Evolutionary conservation across 495 filamentous ascomycete genomes (phyloP).

Genomic region (Parmelia sp.): DNA sequence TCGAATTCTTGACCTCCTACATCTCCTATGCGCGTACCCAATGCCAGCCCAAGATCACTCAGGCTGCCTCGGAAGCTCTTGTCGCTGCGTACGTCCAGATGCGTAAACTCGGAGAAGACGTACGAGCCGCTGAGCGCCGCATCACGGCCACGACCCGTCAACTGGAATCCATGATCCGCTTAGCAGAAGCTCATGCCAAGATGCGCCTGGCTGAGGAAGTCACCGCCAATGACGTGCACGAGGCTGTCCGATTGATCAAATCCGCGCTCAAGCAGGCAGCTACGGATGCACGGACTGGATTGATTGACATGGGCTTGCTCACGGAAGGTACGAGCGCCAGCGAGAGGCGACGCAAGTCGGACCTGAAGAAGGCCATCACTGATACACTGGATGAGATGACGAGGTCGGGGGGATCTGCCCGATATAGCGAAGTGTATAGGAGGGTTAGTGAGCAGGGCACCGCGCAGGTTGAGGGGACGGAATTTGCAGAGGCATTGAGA

Average conservation of each 20-base stretch:
- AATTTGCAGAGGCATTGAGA: slow-evolving; percentile 76
- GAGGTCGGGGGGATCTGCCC: slow-evolving; percentile 54
- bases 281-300: slow-evolving; percentile 81
- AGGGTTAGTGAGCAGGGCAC: slow-evolving; percentile 69
- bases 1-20: slow-evolving; percentile 93
- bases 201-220: slow-evolving; percentile 80
- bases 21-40: slow-evolving; percentile 93
- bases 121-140: slow-evolving; percentile 84
- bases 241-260: slow-evolving; percentile 88
- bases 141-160: slow-evolving; percentile 97
- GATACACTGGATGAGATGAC: slow-evolving; percentile 70
- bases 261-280: slow-evolving; percentile 94
- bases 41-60: slow-evolving; percentile 72
- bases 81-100: slow-evolving; percentile 87
- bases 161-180: slow-evolving; percentile 93
- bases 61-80: slow-evolving; percentile 71
- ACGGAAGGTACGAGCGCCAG: slow-evolving; percentile 84
- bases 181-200: slow-evolving; percentile 93
- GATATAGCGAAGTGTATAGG: slow-evolving; percentile 68
- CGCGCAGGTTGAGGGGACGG: slow-evolving; percentile 61
- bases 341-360: slow-evolving; percentile 71
- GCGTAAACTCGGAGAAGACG: slow-evolving; percentile 92
- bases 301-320: slow-evolving; percentile 94
- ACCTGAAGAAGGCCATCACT: slow-evolving; percentile 76
- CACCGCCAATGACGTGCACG: slow-evolving; percentile 73